These are phyloP conservation scores for Xerocomus spinulosus DNA, from an alignment of 768 basidiomycete genomes.

Conservation along the genomic window DNA sequence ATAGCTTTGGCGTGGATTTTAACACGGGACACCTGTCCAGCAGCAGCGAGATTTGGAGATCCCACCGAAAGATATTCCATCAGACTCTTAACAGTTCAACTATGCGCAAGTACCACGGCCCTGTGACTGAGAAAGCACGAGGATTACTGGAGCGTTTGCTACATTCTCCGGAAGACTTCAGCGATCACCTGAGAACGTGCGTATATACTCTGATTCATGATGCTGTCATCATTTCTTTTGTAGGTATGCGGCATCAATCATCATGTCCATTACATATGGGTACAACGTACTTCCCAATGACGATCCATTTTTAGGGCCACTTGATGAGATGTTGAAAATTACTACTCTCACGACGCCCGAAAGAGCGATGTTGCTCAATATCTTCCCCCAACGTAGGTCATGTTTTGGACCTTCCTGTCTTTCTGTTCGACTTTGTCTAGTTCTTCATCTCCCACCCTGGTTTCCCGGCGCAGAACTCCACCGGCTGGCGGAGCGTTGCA, in stretches of 20 bases:
- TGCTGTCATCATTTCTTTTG: background rate
- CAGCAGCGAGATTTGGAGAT: constrained; percentile 11
- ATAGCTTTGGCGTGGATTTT: constrained; percentile 23
- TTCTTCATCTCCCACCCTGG: constrained; percentile 18
- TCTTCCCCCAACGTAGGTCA: constrained; percentile 20
- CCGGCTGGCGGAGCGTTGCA: constrained; percentile 7
- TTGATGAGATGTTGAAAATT: constrained; percentile 11
- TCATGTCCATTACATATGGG: constrained; percentile 20
- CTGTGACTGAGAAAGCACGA: constrained; percentile 5
- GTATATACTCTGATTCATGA: constrained; percentile 5
- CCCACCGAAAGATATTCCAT: constrained; percentile 17
- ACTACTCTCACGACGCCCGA: constrained; percentile 16
- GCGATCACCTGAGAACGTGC: constrained; percentile 14
- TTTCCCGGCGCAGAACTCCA: constrained; percentile 13
- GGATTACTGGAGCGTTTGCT: constrained; percentile 9
- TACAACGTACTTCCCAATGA: constrained; percentile 16
- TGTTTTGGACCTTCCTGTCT: background rate
- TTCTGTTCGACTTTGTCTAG: constrained; percentile 6
- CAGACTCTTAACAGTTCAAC: constrained; percentile 10
- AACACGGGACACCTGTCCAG: constrained; percentile 20
- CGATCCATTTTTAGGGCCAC: constrained; percentile 14
- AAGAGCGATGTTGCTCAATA: constrained; percentile 14
- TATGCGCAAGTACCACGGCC: constrained; percentile 10
- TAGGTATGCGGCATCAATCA: constrained; percentile 18
- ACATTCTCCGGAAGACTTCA: constrained; percentile 14